Evolutionary conservation across 2,329 filamentous ascomycete genomes (phyloP).

Genomic region (Calycina herbarum): DNA sequence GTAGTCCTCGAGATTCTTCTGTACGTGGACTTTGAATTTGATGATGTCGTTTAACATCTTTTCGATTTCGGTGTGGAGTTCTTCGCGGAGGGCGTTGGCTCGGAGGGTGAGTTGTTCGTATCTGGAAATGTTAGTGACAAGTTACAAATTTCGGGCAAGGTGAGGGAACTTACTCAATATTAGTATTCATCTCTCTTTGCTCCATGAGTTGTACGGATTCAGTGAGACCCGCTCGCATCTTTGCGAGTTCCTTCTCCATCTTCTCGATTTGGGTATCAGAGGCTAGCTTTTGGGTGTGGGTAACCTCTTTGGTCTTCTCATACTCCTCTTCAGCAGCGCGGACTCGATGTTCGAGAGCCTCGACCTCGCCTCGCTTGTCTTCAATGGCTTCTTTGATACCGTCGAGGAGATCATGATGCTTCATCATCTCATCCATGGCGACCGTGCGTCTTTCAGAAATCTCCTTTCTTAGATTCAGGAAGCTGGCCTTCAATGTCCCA

Average conservation of each 20-base stretch:
- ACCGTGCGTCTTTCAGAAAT: conserved; percentile 84
- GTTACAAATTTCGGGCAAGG: background rate
- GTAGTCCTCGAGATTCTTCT: conserved; percentile 89
- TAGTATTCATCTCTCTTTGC: conserved; percentile 93
- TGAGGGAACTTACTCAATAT: conserved; percentile 71
- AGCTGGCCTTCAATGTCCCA: conserved; percentile 75
- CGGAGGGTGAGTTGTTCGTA: conserved; percentile 90
- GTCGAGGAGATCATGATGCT: conserved; percentile 89
- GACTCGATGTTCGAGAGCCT: conserved; percentile 84
- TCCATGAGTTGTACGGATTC: conserved; percentile 91
- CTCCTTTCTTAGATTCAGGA: conserved; percentile 79
- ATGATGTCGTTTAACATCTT: conserved; percentile 95
- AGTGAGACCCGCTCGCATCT: conserved; percentile 80
- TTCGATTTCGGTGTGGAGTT: conserved; percentile 96
- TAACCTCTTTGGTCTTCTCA: conserved; percentile 85
- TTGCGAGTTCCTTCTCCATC: conserved; percentile 97
- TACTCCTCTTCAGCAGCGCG: conserved; percentile 90
- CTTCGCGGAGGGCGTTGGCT: conserved; percentile 83
- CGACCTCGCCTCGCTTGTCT: conserved; percentile 90
- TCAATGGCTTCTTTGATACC: conserved; percentile 96
- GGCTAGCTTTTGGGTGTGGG: conserved; percentile 81
- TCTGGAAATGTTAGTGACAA: conserved; percentile 45
- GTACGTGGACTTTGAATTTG: conserved; percentile 97
- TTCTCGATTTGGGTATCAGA: conserved; percentile 95
- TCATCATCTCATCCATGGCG: conserved; percentile 87